Percentiles rank a stretch among this genome's conserved stretches.
These are phyloP conservation scores for Rosa persica DNA, from an alignment of 306 rosid genomes.

Conservation along the genomic window DNA sequence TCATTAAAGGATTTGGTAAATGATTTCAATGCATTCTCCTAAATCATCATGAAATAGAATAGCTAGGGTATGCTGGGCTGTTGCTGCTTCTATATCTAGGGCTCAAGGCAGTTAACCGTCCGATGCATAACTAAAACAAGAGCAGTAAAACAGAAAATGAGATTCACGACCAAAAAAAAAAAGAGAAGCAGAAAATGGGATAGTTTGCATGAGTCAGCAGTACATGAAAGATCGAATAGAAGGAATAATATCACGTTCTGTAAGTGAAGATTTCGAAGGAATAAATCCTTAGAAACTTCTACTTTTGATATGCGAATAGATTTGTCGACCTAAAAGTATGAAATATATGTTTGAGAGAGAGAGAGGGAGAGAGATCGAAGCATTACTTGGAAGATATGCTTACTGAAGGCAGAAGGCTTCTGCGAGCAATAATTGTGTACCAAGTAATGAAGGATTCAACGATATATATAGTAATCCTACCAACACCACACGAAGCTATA, in stretches of 20 bases:
- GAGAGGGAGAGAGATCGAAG: background rate
- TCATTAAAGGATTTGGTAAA: background rate
- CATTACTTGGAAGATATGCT: conserved; percentile 3
- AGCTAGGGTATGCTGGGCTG: background rate
- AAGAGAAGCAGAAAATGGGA: background rate
- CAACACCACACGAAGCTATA: background rate
- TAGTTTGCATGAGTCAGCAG: background rate
- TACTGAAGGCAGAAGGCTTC: background rate
- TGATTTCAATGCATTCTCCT: background rate
- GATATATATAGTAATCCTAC: background rate
- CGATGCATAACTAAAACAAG: too few species aligned
- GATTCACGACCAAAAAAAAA: too few species aligned
- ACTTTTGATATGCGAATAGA: background rate
- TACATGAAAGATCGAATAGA: background rate
- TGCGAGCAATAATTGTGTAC: background rate
- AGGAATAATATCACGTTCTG: background rate
- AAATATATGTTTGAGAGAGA: background rate
- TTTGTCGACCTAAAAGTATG: background rate
- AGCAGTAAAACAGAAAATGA: background rate
- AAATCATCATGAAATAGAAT: background rate
- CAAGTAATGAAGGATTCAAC: background rate
- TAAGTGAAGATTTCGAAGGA: background rate
- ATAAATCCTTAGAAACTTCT: background rate
- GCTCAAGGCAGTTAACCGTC: too few species aligned
- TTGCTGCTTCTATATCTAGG: background rate